These are phyloP conservation scores for Calocera viscosa DNA, from an alignment of 768 basidiomycete genomes.

Conservation along the genomic window DNA sequence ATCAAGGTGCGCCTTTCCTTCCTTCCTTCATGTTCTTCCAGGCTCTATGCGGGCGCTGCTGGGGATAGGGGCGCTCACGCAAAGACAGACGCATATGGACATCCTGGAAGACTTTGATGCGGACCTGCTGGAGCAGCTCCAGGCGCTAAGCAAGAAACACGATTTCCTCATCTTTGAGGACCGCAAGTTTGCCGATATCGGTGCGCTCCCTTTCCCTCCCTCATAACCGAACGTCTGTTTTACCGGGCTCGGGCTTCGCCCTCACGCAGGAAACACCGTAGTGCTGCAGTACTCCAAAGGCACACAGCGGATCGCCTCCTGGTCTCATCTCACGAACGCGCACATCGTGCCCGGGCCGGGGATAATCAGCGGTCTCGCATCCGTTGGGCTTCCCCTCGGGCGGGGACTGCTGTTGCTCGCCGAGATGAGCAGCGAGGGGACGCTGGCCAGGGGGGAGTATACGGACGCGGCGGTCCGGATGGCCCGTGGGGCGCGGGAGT, in stretches of 20 bases:
- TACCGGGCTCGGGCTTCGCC: not conserved
- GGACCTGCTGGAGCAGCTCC: constrained; percentile 54
- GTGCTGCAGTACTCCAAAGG: constrained; percentile 88
- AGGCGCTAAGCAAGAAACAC: constrained; percentile 58
- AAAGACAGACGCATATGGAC: constrained; percentile 82
- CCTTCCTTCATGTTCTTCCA: not conserved
- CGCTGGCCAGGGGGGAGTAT: constrained; percentile 71
- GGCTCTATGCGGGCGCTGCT: not conserved
- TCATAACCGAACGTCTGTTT: no score
- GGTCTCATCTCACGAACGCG: constrained; percentile 96
- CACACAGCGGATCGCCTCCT: constrained; percentile 81
- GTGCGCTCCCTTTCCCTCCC: constrained; percentile 33
- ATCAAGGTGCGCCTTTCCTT: constrained; percentile 53
- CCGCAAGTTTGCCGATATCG: constrained; percentile 97
- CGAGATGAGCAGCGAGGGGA: constrained; percentile 89
- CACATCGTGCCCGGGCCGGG: constrained; percentile 95
- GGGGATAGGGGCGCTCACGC: constrained; percentile 9
- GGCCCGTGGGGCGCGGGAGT: constrained; percentile 68
- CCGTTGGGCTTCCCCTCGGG: constrained; percentile 70
- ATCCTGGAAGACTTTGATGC: constrained; percentile 84
- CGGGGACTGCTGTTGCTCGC: constrained; percentile 84
- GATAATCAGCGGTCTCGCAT: constrained; percentile 76
- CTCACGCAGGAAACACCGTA: constrained; percentile 76
- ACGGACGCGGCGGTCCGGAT: constrained; percentile 74
- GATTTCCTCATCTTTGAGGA: constrained; percentile 98